Percentiles rank a stretch among this genome's conserved stretches.
phyloP scores from a whole-genome alignment of 192 early-diverging fungal genomes.

The Geosiphon pyriformis region DNA sequence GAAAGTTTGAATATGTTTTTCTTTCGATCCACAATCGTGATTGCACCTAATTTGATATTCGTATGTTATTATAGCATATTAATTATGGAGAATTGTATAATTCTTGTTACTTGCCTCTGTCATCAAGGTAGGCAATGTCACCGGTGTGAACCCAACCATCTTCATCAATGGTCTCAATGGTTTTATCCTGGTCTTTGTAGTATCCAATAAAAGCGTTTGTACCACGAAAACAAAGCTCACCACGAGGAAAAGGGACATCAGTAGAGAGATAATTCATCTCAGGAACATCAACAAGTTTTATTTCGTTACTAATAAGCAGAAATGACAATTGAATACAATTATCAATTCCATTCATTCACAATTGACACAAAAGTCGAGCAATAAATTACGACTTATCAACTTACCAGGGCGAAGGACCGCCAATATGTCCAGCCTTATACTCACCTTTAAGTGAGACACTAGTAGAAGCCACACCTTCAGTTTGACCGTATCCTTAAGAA shows the following conservation, averaged over 20 bases:
- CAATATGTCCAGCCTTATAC: conserved; percentile 70
- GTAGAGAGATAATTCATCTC: conserved; percentile 77
- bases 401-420: conserved; percentile 33
- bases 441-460: conserved; percentile 53
- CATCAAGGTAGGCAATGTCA: conserved; percentile 71
- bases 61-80: no score
- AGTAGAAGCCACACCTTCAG: conserved; percentile 41
- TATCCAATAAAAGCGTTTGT: conserved; percentile 70
- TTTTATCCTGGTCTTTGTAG: conserved; percentile 78
- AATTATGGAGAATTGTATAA: no score
- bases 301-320: conserved; percentile 56
- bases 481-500: conserved; percentile 46
- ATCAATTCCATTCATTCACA: no score
- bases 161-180: conserved; percentile 64
- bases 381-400: no score
- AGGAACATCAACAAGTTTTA: conserved; percentile 84
- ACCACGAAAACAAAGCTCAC: conserved; percentile 86
- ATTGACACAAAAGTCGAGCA: no score
- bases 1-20: conserved; percentile 74
- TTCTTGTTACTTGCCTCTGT: conserved; percentile 43
- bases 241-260: conserved; percentile 72
- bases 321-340: no score
- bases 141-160: conserved; percentile 91
- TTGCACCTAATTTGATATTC: conserved; percentile 51
- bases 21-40: conserved; percentile 80